phyloP scores from a whole-genome alignment of 768 basidiomycete genomes.

The Lentinula lateritia region DNA sequence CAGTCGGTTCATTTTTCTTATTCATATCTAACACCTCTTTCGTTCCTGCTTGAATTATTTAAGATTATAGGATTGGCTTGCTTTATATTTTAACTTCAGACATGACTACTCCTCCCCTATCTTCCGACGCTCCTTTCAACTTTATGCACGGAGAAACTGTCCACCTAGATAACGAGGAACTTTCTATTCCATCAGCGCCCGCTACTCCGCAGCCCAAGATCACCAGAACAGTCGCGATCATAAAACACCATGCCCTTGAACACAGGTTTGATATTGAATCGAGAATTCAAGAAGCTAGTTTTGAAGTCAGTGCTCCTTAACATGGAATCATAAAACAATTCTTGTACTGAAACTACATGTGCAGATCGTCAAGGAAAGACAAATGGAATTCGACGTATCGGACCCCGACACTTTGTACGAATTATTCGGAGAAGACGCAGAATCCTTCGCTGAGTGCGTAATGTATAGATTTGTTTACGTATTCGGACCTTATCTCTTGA shows the following conservation, averaged over 20 bases:
- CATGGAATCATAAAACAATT: too few relatives aligned
- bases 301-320: conserved; percentile 55
- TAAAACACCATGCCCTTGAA: conserved; percentile 72
- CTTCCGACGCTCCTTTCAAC: conserved; percentile 18
- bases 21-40: background rate
- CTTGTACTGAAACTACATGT: background rate
- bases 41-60: background rate
- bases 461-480: conserved; percentile 2
- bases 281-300: conserved; percentile 72
- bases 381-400: conserved; percentile 82
- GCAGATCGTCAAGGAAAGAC: conserved; percentile 81
- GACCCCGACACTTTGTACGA: conserved; percentile 78
- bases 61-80: background rate
- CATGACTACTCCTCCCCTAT: conserved; percentile 16
- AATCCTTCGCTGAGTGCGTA: conserved; percentile 70
- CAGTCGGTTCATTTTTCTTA: background rate
- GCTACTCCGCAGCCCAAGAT: conserved; percentile 14
- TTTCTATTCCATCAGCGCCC: conserved; percentile 5
- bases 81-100: background rate
- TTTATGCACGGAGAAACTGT: conserved; percentile 1
- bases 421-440: conserved; percentile 74
- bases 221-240: conserved; percentile 77
- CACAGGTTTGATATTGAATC: conserved; percentile 79
- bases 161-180: conserved; percentile 5
- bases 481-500: conserved; percentile 2